A percentile compares a stretch with the other conserved stretches of the same genome.
phyloP scores from a whole-genome alignment of 257 asterid species.

The Solanum commersonii region DNA sequence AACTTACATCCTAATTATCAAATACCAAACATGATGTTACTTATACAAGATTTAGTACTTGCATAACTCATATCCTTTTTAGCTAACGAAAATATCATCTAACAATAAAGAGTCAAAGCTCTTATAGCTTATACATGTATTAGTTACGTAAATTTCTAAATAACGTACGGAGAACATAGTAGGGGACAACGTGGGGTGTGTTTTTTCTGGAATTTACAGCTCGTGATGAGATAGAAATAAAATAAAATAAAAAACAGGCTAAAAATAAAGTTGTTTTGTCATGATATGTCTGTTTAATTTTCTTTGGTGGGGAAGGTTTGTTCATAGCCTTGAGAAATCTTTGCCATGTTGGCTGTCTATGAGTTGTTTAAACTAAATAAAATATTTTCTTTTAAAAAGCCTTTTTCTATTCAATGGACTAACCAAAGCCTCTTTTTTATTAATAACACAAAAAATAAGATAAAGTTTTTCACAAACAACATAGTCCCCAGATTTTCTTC shows the following conservation, averaged over 20 bases:
- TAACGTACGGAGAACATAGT: background rate
- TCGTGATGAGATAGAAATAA: constrained; percentile 43
- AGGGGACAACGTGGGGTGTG: background rate
- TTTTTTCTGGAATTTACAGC: constrained; percentile 26
- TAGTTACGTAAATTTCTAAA: no score
- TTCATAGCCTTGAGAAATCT: constrained; percentile 9
- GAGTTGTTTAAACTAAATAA: constrained; percentile 14
- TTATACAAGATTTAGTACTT: no score
- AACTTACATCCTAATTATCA: no score
- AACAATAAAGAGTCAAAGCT: no score
- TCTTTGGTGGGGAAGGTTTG: constrained; percentile 3
- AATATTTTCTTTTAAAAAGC: fast-evolving
- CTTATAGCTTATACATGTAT: background rate
- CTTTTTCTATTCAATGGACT: constrained; percentile 31
- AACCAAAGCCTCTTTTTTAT: constrained; percentile 26
- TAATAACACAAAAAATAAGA: background rate
- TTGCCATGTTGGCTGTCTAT: constrained; percentile 20
- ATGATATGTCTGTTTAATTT: constrained; percentile 14
- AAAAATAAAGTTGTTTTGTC: constrained; percentile 35
- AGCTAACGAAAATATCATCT: no score
- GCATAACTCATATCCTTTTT: background rate
- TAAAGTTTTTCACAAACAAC: background rate
- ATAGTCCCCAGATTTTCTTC: constrained; percentile 11
- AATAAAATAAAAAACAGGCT: background rate
- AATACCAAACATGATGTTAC: fast-evolving